A percentile compares a stretch with the other conserved stretches of the same genome.
phyloP scores from a whole-genome alignment of 2,329 filamentous ascomycete species.

The Penicillium polonicum region DNA sequence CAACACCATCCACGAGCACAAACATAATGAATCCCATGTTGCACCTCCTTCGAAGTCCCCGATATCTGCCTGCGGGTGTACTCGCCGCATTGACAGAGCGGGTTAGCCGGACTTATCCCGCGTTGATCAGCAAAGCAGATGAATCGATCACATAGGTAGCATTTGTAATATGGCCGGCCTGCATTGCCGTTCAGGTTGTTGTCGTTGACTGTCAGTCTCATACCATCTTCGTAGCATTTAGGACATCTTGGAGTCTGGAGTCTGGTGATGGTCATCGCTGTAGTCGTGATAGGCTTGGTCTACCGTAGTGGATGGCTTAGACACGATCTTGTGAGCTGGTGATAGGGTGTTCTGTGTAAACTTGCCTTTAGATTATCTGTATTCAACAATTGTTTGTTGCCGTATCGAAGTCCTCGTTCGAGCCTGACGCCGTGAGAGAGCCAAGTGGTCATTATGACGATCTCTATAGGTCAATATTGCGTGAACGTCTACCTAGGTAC shows the following conservation, averaged over 20 bases:
- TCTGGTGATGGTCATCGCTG: not conserved
- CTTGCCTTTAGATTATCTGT: not conserved
- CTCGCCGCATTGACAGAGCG: constrained; percentile 3
- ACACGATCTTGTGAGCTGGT: not conserved
- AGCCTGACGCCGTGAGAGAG: not conserved
- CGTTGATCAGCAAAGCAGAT: constrained; percentile 8
- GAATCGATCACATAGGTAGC: constrained; percentile 3
- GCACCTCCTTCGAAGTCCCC: not conserved
- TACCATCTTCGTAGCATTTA: not conserved
- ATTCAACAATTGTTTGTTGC: not conserved
- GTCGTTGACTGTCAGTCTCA: not conserved
- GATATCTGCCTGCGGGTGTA: constrained; percentile 7
- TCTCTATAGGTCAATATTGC: not conserved
- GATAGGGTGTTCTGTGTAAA: not conserved
- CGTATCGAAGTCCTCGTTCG: not conserved
- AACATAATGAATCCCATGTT: constrained; percentile 10
- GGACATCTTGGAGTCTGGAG: not conserved
- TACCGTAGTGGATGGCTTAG: not conserved
- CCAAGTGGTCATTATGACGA: not conserved
- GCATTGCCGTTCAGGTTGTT: not conserved
- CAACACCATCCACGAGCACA: constrained; percentile 4
- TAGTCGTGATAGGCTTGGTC: not conserved
- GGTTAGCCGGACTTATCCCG: constrained; percentile 6
- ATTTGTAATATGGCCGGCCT: constrained; percentile 2
- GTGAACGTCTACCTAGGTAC: not conserved